A percentile compares a stretch with the other conserved stretches of the same genome.
These are phyloP conservation scores for Mycena belliarum DNA, from an alignment of 768 basidiomycete species.

Conservation along the genomic window DNA sequence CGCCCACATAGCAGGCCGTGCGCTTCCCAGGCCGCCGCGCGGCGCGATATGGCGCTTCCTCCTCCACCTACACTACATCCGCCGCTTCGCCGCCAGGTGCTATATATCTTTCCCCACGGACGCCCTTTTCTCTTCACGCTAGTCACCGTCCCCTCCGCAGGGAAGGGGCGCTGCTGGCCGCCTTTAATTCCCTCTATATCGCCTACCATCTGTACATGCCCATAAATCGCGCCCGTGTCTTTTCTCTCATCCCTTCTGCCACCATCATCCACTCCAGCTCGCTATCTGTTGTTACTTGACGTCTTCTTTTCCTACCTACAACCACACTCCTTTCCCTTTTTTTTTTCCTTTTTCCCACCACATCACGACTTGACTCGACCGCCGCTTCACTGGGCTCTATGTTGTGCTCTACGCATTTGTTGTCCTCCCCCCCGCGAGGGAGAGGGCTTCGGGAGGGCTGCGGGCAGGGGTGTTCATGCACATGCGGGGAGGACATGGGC, in stretches of 20 bases:
- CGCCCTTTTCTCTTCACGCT: conserved; percentile 21
- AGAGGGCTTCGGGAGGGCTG: conserved; percentile 9
- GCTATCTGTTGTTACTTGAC: conserved; percentile 1
- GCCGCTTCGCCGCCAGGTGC: conserved; percentile 6
- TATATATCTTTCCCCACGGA: conserved; percentile 20
- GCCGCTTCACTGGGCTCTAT: background rate
- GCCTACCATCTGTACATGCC: background rate
- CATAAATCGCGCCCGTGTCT: conserved; percentile 8
- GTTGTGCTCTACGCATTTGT: conserved; percentile 6
- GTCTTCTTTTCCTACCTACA: background rate
- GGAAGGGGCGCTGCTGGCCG: conserved; percentile 13
- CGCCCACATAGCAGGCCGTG: background rate
- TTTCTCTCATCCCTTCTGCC: background rate
- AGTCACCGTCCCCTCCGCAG: background rate
- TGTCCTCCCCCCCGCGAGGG: conserved; percentile 9
- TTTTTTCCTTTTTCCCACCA: background rate
- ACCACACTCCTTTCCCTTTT: background rate
- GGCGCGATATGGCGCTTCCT: conserved; percentile 14
- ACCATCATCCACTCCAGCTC: background rate
- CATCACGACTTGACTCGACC: background rate
- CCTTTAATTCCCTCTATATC: conserved; percentile 9
- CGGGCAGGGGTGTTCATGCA: background rate
- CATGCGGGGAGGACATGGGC: background rate
- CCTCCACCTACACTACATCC: conserved; percentile 8
- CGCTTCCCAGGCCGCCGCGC: conserved; percentile 15